These are phyloP conservation scores for Trichomonas vaginalis DNA, from an alignment of 208 protist genomes.

Conservation along the genomic window DNA sequence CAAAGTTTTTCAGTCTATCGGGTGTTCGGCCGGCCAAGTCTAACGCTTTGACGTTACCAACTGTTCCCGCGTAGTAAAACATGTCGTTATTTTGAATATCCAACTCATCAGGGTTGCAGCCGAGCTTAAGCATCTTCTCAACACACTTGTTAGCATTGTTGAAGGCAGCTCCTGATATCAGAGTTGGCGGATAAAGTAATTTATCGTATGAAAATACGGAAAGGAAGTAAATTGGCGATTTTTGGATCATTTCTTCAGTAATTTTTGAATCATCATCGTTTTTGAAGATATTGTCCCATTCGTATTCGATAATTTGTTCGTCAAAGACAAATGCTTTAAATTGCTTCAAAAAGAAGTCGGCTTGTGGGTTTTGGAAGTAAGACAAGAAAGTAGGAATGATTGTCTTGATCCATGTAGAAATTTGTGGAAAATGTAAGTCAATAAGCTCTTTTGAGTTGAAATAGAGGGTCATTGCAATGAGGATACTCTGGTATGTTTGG, in stretches of 20 bases:
- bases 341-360: background rate
- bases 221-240: background rate
- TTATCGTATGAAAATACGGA: background rate
- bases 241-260: background rate
- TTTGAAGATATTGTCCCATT: background rate
- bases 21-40: background rate
- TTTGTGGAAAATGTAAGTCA: background rate
- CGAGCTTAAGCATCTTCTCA: background rate
- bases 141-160: background rate
- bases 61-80: background rate
- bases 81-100: background rate
- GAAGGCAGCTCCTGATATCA: background rate
- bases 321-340: background rate
- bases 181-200: background rate
- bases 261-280: background rate
- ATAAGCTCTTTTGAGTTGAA: background rate
- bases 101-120: background rate
- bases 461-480: background rate
- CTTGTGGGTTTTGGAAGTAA: background rate
- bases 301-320: background rate
- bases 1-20: background rate
- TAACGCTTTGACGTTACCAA: background rate
- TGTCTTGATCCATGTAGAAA: background rate
- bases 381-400: background rate
- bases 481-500: background rate